These are phyloP conservation scores for Pyricularia pennisetigena DNA, from an alignment of 2,329 filamentous ascomycete species.

Conservation along the genomic window DNA sequence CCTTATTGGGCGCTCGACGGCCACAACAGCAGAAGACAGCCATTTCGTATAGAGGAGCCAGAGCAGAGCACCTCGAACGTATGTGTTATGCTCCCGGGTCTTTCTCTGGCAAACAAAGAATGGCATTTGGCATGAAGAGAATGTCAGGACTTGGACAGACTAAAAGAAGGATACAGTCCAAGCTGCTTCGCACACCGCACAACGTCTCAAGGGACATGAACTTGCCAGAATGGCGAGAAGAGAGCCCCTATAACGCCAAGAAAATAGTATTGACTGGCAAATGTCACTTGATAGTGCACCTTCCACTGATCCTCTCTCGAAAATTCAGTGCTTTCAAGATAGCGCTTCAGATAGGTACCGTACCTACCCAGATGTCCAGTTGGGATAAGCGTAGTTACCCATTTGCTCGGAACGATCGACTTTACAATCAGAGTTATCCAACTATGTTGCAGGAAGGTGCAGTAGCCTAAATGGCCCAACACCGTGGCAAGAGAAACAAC, in stretches of 20 bases:
- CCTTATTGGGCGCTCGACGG: constrained; percentile 2
- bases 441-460: background rate
- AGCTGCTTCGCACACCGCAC: background rate
- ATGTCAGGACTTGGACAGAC: background rate
- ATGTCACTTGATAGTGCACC: background rate
- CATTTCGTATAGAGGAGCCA: background rate
- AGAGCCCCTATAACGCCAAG: background rate
- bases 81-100: background rate
- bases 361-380: background rate
- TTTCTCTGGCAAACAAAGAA: background rate
- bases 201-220: background rate
- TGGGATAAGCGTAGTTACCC: background rate
- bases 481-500: no score
- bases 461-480: background rate
- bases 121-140: background rate
- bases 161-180: background rate
- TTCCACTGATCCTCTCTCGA: background rate
- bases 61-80: background rate
- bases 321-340: background rate
- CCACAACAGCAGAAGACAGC: constrained; percentile 12
- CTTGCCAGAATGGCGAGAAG: background rate
- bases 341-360: background rate
- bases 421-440: background rate
- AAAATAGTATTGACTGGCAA: background rate
- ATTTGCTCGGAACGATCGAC: background rate